Evolutionary conservation across 257 asterid genomes (phyloP).

Genomic region (Anisodus acutangulus): DNA sequence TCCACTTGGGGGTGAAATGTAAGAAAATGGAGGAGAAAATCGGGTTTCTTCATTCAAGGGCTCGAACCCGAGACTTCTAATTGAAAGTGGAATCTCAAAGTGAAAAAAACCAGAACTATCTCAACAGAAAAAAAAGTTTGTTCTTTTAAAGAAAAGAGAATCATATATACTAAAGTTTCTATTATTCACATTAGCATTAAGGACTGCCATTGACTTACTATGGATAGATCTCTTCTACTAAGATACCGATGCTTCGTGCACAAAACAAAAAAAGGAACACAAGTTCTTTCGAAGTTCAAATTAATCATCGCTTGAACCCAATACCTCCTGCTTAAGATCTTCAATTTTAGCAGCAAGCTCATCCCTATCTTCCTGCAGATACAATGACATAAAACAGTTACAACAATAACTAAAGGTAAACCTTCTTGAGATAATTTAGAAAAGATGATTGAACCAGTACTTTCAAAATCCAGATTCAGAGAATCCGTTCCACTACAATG

Average conservation of each 20-base stretch:
- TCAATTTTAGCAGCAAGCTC: conserved; percentile 64
- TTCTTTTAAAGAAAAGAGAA: neutral
- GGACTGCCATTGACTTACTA: neutral
- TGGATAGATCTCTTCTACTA: neutral
- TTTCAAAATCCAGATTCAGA: neutral
- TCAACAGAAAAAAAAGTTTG: neutral
- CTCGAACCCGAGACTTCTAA: no score
- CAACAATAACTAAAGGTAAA: neutral
- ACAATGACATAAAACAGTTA: neutral
- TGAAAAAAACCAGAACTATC: neutral
- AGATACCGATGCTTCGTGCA: neutral
- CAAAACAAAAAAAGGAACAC: neutral
- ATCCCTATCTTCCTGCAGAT: conserved; percentile 69
- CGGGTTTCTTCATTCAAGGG: no score
- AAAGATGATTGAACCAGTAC: neutral
- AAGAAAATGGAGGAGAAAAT: no score
- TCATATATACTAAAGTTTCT: neutral
- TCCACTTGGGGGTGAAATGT: no score
- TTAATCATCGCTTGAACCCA: conserved; percentile 55
- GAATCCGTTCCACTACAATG: neutral
- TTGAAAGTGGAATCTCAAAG: neutral
- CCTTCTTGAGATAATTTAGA: neutral
- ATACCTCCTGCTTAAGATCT: conserved; percentile 64
- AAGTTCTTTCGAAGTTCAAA: neutral
- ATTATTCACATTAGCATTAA: conserved; percentile 22